Base-by-base conservation (phyloP, 2,329 filamentous ascomycete genomes). In the Aspergillus thermomutatus region DNA sequence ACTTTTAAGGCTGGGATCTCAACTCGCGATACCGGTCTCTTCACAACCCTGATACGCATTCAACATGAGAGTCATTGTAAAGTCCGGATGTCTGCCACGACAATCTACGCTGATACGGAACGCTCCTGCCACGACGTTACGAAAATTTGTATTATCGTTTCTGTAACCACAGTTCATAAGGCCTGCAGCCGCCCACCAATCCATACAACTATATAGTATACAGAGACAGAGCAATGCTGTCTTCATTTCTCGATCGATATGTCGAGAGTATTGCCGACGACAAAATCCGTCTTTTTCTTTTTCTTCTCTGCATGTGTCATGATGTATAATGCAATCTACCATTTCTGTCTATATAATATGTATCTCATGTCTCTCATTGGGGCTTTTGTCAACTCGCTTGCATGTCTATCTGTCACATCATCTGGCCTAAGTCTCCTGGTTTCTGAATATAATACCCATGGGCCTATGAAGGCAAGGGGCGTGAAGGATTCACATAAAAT, bases 1-100 rank as follows among this genome's bases (percentile, higher is more conserved):
- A 87, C 64, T 88, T 88, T 67, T 87, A 67, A 76, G 21, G 4
- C 23, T 2, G 19, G 3, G 11, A 45, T 37, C 19, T 10, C 41
- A 23, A 43, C n/a, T 43, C 31, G 31, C 11, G 4, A 34, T 5
- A 34, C 31, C 14, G 14, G 14, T 37, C 31, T 17, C 31, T 17
- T 2, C 14, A 14, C 14, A 14, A 26, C 5, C 6, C 14, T 37
- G 31, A 45, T 45, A 21, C 21, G 23, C 23, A 46, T 21, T 23
- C 43, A 46, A 46, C 43, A 46, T 43, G 31, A 46, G 11, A 26
- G 10, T 46, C 43, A 23, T 23, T 26, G 43, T 46, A 46, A 46
- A 25, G 21, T 9, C 19, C 4, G 40, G 40, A 11, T 46, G 10
- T 46, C 19, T 25, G n/a, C n/a, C 31, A 50, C 25, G 28, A 52